Evolutionary conservation across 768 basidiomycete genomes (phyloP).

Genomic region (Paxillus rubicundulus): DNA sequence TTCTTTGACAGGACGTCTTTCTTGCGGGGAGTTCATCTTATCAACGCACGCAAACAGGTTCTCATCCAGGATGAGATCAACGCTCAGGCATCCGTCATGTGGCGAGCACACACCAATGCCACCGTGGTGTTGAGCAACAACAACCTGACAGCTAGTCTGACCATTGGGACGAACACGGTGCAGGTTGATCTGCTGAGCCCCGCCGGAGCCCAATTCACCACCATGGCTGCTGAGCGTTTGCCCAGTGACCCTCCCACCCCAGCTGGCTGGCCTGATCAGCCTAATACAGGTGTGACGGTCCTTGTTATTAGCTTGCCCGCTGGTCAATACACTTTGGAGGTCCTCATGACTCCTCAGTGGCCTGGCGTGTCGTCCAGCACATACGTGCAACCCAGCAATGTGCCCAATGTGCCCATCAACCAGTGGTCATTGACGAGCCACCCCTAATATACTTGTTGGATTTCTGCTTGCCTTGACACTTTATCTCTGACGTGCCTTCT

Average conservation of each 20-base stretch:
- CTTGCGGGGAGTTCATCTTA: constrained; percentile 77
- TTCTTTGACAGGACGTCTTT: constrained; percentile 52
- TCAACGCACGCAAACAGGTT: constrained; percentile 85
- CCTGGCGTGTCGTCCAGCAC: constrained; percentile 59
- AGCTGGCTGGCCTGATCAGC: constrained; percentile 56
- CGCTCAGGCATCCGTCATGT: constrained; percentile 57
- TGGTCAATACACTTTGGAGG: constrained; percentile 75
- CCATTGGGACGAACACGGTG: constrained; percentile 66
- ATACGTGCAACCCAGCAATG: constrained; percentile 62
- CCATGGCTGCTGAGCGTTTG: constrained; percentile 52
- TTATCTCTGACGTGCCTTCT: constrained; percentile 1
- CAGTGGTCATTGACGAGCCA: constrained; percentile 82
- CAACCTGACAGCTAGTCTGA: constrained; percentile 72
- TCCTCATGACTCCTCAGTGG: constrained; percentile 96
- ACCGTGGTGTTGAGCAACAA: constrained; percentile 53
- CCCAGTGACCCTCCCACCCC: constrained; percentile 63
- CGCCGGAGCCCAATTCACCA: constrained; percentile 61
- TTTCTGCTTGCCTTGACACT: neutral
- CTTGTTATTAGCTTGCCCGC: constrained; percentile 63
- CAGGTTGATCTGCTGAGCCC: constrained; percentile 63
- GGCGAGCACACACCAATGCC: constrained; percentile 98
- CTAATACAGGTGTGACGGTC: constrained; percentile 77
- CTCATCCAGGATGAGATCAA: constrained; percentile 91
- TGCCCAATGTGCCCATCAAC: constrained; percentile 66
- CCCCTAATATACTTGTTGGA: constrained; percentile 21